Evolutionary conservation across 768 basidiomycete genomes (phyloP), one percentile per base, ranked within the genome.

Genomic region (Pleurotus eryngii): DNA sequence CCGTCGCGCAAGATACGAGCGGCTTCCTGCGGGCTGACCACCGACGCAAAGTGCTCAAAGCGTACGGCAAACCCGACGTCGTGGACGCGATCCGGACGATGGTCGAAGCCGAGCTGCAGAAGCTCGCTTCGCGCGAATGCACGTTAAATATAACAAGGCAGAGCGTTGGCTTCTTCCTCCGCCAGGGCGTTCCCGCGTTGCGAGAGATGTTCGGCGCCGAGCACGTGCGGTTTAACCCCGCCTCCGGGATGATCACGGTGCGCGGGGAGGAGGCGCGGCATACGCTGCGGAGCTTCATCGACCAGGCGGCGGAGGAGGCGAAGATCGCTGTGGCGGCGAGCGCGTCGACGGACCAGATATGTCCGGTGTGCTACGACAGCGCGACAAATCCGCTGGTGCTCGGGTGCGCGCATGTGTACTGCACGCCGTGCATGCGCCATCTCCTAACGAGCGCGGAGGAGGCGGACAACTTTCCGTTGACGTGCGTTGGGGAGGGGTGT

Each of bases 401-500:
- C n/a, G 70, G 64, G 0, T 85, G 83, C 57, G 75, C 76, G 7
- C 83, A 84, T 60, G 61, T 69, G 6, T 82, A 81, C 60, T 85
- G 83, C 61, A 68, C 72, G 4, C 68, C 67, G 14, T 84, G 83
- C 59, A 57, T 83, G 18, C 72, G 70, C 9, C 80, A 80, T 62
- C 80, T 77, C 60, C 64, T 84, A 42, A 63, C 66, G 9, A 40
- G 46, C n/a, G 75, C 76, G 7, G 77, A 78, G 1, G 74, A 79
- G 15, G 64, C 67, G 22, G 72, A 73, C 58, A 58, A 18, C 3
- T 89, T 90, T 69, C 89, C 89, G 0, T 66, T 90, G 5, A 73
- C 64, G 9, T 91, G 89, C 63, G 77, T 89, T 43, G 89, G 85
- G 0, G 70, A 83, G 59, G 81, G 81, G 1, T 91, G 89, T 62